Conservation (phyloP, 1,284 basidiomycete species). For the Trametes versicolor region DNA sequence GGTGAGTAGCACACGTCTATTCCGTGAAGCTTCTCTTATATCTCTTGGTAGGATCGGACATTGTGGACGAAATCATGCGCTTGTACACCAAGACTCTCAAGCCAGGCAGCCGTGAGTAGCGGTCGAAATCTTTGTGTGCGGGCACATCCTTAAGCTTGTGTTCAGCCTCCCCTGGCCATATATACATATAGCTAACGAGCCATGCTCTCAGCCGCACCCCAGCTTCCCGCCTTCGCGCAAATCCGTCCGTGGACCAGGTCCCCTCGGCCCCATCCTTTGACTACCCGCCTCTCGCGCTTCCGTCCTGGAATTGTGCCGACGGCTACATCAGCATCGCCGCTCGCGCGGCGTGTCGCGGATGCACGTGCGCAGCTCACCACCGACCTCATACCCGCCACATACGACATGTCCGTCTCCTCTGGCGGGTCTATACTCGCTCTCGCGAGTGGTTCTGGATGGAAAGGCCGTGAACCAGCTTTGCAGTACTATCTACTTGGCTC, state of each 20-base stretch:
- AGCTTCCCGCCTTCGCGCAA: constrained; percentile 26
- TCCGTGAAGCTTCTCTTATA: neutral
- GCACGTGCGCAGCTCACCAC: constrained; percentile 33
- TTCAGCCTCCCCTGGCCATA: constrained; percentile 2
- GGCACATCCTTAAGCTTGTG: constrained; percentile 17
- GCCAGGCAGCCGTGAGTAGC: constrained; percentile 23
- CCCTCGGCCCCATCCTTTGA: constrained; percentile 22
- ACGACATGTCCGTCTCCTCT: constrained; percentile 38
- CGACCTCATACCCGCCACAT: constrained; percentile 35
- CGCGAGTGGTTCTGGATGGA: constrained; percentile 45
- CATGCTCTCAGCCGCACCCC: constrained; percentile 19
- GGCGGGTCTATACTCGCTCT: constrained; percentile 41
- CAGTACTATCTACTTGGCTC: constrained; percentile 40
- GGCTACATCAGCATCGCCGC: constrained; percentile 17
- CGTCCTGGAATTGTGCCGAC: constrained; percentile 27
- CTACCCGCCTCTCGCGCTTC: constrained; percentile 32
- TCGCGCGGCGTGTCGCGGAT: constrained; percentile 26
- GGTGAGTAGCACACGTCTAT: neutral
- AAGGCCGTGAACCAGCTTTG: constrained; percentile 45
- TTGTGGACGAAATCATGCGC: constrained; percentile 20
- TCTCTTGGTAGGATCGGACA: neutral
- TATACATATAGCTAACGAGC: constrained; percentile 9
- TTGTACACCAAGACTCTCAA: constrained; percentile 18
- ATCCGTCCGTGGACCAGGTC: constrained; percentile 30
- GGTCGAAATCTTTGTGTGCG: neutral